Evolutionary conservation across 768 basidiomycete species (phyloP).

Genomic region (Russula earlei): DNA sequence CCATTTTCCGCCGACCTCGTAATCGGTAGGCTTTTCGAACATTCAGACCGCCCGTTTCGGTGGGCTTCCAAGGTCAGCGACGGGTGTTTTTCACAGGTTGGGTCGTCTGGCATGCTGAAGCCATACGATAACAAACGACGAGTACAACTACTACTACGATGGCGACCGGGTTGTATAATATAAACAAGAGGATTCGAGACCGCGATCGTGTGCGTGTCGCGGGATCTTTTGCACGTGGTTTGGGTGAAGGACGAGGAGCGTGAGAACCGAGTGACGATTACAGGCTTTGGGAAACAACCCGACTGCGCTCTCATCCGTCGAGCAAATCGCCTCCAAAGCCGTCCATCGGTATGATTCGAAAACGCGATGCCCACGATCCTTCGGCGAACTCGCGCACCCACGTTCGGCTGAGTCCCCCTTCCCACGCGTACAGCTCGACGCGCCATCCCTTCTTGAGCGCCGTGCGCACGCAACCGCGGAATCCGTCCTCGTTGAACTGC

Average conservation of each 20-base stretch:
- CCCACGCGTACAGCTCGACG: slow-evolving; percentile 94
- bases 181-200: not conserved
- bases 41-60: slow-evolving; percentile 1
- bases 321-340: slow-evolving; percentile 31
- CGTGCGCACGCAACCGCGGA: slow-evolving; percentile 76
- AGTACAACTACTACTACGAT: not conserved
- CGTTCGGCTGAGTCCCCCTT: slow-evolving; percentile 66
- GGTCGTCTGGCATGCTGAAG: not conserved
- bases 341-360: slow-evolving; percentile 30
- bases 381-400: slow-evolving; percentile 69
- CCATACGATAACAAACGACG: slow-evolving; percentile 1
- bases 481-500: slow-evolving; percentile 90
- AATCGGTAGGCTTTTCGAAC: not conserved
- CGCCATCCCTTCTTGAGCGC: slow-evolving; percentile 87
- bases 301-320: slow-evolving; percentile 22
- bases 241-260: no score
- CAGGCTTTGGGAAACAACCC: not conserved
- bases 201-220: not conserved
- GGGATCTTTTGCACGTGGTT: not conserved
- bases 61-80: not conserved
- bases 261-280: not conserved
- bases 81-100: slow-evolving; percentile 2
- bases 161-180: not conserved
- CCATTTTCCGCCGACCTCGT: not conserved
- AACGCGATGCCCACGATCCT: slow-evolving; percentile 22